These are phyloP conservation scores for Lepiota brunneoincarnata DNA, from an alignment of 768 basidiomycete genomes.

Conservation along the genomic window DNA sequence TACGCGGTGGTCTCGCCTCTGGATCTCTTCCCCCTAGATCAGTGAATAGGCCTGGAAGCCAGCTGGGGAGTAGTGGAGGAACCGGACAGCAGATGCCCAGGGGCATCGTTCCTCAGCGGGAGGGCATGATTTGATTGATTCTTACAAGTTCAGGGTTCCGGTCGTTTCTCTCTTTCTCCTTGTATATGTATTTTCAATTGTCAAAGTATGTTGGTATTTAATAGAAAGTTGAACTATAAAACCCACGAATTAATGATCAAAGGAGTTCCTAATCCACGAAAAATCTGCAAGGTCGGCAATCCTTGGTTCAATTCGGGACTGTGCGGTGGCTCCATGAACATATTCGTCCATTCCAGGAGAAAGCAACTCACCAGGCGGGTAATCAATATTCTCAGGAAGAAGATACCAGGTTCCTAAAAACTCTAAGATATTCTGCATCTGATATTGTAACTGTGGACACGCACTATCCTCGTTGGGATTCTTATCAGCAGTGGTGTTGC, in stretches of 20 bases:
- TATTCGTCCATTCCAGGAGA: background rate
- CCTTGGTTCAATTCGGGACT: background rate
- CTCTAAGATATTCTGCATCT: background rate
- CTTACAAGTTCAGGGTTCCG: too few species aligned
- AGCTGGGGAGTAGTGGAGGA: constrained; percentile 28
- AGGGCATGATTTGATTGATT: constrained; percentile 56
- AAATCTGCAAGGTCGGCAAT: background rate
- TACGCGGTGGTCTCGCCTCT: constrained; percentile 14
- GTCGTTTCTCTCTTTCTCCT: constrained; percentile 28
- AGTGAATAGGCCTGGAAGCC: constrained; percentile 61
- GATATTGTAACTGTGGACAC: constrained; percentile 8
- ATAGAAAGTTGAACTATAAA: too few species aligned
- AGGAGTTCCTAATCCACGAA: background rate
- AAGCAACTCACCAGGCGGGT: constrained; percentile 36
- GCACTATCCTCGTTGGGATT: constrained; percentile 29
- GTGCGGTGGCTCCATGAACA: background rate
- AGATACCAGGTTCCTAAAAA: constrained; percentile 46
- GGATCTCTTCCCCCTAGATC: constrained; percentile 54
- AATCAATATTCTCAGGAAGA: constrained; percentile 37
- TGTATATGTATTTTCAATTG: background rate
- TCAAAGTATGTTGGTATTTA: too few species aligned
- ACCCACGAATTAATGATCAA: too few species aligned
- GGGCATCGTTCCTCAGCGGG: constrained; percentile 51
- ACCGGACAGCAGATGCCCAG: constrained; percentile 34
- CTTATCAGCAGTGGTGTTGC: constrained; percentile 52